phyloP scores from a whole-genome alignment of 331 rosid genomes.

The Erythrophleum ivorense region DNA sequence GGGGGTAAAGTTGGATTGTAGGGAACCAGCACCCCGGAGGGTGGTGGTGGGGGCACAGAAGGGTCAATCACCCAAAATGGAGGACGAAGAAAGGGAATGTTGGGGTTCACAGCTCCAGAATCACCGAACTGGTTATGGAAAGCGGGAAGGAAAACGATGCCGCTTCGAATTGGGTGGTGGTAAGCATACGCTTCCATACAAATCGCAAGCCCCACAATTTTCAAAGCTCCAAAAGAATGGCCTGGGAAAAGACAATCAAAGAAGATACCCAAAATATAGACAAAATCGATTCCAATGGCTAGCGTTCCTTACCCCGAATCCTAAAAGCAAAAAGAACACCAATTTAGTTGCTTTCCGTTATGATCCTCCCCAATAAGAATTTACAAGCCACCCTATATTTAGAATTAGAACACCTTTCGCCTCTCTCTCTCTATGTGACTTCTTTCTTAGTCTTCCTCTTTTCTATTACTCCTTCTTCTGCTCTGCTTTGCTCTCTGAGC shows the following conservation, averaged over 20 bases:
- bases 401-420: conserved; percentile 1
- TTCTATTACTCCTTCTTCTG: background rate
- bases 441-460: background rate
- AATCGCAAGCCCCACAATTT: conserved; percentile 11
- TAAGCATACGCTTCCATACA: conserved; percentile 42
- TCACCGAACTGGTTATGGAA: background rate
- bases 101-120: conserved; percentile 1
- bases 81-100: background rate
- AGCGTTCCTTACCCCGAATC: conserved; percentile 12
- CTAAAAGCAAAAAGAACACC: conserved; percentile 21
- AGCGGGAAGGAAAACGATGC: conserved; percentile 31
- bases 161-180: conserved; percentile 28
- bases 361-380: conserved; percentile 7
- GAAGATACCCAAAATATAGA: background rate
- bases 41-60: conserved; percentile 11
- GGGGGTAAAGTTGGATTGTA: background rate
- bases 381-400: background rate
- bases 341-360: conserved; percentile 33
- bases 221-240: conserved; percentile 42
- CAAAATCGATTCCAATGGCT: background rate
- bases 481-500: background rate
- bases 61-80: conserved; percentile 12
- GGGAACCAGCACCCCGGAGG: conserved; percentile 38
- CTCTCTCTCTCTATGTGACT: background rate
- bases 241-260: background rate